Evolutionary conservation across 2,329 filamentous ascomycete genomes (phyloP).

Genomic region (Aspergillus proliferans): DNA sequence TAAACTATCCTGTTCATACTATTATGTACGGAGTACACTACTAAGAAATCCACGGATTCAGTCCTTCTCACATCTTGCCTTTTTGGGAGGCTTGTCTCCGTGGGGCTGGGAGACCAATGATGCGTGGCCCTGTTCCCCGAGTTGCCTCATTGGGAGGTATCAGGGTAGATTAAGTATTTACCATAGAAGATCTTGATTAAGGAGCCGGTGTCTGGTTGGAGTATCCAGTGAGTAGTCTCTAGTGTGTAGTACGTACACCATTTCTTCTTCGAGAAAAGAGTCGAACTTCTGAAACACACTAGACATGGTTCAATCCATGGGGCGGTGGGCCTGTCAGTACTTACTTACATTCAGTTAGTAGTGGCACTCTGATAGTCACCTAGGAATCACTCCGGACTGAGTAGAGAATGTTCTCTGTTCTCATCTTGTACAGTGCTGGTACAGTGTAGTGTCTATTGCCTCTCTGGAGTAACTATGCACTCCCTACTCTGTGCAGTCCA

Average conservation of each 20-base stretch:
- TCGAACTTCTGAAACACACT: neutral
- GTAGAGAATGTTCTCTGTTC: no score
- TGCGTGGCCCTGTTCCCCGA: neutral
- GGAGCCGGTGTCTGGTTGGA: no score
- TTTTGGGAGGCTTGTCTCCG: no score
- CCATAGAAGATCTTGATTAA: no score
- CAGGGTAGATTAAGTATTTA: no score
- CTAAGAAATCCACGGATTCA: no score
- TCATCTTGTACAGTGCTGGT: no score
- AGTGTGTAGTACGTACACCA: slow-evolving; percentile 1
- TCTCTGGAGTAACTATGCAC: neutral
- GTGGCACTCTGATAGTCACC: no score
- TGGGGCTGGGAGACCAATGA: neutral
- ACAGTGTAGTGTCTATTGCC: neutral
- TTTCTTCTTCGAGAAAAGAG: slow-evolving; percentile 1
- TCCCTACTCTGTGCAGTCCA: neutral
- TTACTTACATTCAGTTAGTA: no score
- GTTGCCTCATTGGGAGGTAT: neutral
- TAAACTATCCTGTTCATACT: no score
- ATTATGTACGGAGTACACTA: no score
- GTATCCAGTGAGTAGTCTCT: neutral
- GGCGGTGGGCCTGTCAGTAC: neutral
- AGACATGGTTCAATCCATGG: neutral
- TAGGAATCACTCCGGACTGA: neutral
- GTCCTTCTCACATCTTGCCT: no score